Evolutionary conservation across 805 yeast species (phyloP).

Genomic region (Pichia eremophila): DNA sequence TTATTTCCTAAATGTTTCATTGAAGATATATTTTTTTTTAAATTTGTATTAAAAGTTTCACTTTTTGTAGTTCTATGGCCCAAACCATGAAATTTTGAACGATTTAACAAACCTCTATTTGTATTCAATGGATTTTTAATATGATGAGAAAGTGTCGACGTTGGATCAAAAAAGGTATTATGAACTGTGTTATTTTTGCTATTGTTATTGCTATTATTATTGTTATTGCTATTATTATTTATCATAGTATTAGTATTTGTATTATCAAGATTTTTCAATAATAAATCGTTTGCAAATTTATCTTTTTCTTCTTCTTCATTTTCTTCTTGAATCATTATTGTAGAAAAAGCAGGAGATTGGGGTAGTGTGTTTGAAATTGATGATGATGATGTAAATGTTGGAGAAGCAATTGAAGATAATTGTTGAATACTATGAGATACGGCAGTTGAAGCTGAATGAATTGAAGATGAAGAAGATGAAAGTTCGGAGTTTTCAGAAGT

Average conservation of each 20-base stretch:
- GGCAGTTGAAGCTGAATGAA: neutral
- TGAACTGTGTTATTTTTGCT: neutral
- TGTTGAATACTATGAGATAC: neutral
- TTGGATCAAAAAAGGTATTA: neutral
- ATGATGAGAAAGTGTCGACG: neutral
- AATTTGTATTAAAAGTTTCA: slow-evolving; percentile 6
- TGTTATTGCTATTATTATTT: neutral
- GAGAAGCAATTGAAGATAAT: neutral
- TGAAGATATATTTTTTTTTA: slow-evolving; percentile 1
- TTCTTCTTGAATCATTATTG: slow-evolving; percentile 1
- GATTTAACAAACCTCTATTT: neutral
- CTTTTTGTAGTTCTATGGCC: slow-evolving; percentile 11
- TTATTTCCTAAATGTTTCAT: neutral
- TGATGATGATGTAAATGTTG: neutral
- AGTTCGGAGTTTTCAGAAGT: slow-evolving; percentile 2
- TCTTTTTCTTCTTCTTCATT: neutral
- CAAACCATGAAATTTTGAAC: slow-evolving; percentile 4
- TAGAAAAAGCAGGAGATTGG: neutral
- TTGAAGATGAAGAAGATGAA: neutral
- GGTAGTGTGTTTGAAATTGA: neutral
- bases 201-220: neutral
- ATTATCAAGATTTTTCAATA: neutral
- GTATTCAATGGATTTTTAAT: neutral
- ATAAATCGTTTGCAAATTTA: neutral
- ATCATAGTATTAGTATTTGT: no score